phyloP scores from a whole-genome alignment of 495 filamentous ascomycete species.

The Jackrogersella minutella region DNA sequence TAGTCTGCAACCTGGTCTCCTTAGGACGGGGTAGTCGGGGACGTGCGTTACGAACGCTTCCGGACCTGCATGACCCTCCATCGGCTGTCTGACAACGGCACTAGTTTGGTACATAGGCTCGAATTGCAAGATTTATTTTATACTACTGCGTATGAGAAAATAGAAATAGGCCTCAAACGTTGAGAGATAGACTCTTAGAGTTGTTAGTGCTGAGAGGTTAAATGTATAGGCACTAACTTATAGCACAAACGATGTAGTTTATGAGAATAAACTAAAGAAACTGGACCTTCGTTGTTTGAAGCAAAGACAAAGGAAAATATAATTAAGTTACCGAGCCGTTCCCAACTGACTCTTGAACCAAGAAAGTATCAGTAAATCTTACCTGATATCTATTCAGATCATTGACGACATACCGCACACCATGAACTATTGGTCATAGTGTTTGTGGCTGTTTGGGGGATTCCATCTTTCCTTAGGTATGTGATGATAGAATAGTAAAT shows the following conservation, averaged over 20 bases:
- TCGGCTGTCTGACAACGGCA: constrained; percentile 25
- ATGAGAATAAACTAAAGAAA: constrained; percentile 11
- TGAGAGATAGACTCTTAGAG: constrained; percentile 15
- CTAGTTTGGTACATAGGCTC: constrained; percentile 24
- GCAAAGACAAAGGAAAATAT: neutral
- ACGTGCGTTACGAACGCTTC: constrained; percentile 49
- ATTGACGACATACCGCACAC: constrained; percentile 17
- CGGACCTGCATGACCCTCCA: constrained; percentile 34
- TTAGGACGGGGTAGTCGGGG: constrained; percentile 48
- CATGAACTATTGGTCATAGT: neutral
- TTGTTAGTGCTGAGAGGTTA: constrained; percentile 11
- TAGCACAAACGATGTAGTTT: no score
- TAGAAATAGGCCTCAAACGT: neutral
- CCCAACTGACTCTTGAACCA: neutral
- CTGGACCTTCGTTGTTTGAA: constrained; percentile 9
- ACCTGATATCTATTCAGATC: constrained; percentile 15
- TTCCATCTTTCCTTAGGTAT: constrained; percentile 19
- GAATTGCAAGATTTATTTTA: constrained; percentile 23
- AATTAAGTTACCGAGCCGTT: constrained; percentile 3
- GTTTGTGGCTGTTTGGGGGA: constrained; percentile 23
- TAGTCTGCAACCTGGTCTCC: constrained; percentile 52
- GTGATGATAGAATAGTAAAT: constrained; percentile 8
- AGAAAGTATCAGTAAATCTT: neutral
- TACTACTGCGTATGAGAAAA: no score
- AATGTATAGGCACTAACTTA: no score